Evolutionary conservation across 2,329 filamentous ascomycete species (phyloP).

Genomic region (Colletotrichum tamarilloi): DNA sequence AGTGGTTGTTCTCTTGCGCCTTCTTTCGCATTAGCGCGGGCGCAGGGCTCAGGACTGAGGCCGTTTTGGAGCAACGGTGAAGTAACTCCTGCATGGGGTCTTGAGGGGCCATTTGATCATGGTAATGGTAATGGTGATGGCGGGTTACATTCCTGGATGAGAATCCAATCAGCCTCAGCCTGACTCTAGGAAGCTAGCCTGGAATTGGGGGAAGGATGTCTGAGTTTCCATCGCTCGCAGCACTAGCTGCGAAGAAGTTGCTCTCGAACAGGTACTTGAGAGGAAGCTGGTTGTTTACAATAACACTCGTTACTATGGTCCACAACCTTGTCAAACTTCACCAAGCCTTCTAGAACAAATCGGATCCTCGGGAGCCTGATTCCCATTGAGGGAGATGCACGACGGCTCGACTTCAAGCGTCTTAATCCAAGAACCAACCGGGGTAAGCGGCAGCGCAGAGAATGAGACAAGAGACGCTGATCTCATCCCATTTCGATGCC

Average conservation of each 20-base stretch:
- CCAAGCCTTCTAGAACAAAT: slow-evolving; percentile 9
- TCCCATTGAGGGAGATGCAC: not conserved
- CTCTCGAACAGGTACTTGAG: not conserved
- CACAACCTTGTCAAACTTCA: not conserved
- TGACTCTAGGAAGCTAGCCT: not conserved
- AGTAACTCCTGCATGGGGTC: not conserved
- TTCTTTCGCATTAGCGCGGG: slow-evolving; percentile 34
- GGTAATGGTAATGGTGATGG: not conserved
- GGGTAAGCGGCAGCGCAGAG: slow-evolving; percentile 8
- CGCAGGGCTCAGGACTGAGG: slow-evolving; percentile 32
- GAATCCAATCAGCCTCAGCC: not conserved
- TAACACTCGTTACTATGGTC: not conserved
- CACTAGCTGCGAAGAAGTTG: not conserved
- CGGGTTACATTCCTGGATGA: not conserved
- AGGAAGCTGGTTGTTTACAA: not conserved
- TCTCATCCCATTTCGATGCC: not conserved
- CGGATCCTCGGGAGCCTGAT: not conserved
- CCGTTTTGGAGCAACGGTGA: slow-evolving; percentile 2
- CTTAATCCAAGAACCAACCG: slow-evolving; percentile 7
- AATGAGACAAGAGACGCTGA: slow-evolving; percentile 8
- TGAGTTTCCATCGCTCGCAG: not conserved
- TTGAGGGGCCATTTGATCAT: not conserved
- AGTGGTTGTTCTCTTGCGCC: slow-evolving; percentile 7
- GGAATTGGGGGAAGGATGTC: not conserved
- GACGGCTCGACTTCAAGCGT: not conserved